Evolutionary conservation across 495 filamentous ascomycete genomes (phyloP).

Genomic region (Evansstolkia leycettana): DNA sequence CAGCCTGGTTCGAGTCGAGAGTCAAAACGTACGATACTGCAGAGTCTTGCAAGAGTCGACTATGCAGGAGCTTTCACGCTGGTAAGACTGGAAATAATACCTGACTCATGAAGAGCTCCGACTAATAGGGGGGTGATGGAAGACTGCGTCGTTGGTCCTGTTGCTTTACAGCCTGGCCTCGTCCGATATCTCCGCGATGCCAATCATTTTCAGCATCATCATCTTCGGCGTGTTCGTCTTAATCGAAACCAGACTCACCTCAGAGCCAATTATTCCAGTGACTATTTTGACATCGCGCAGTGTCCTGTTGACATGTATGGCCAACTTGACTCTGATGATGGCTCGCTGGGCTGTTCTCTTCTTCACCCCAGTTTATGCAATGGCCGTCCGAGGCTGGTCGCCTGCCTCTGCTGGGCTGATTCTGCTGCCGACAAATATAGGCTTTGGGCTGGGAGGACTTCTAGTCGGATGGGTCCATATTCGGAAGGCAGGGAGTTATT

Average conservation of each 20-base stretch:
- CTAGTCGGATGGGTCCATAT: constrained; percentile 61
- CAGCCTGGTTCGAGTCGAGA: constrained; percentile 9
- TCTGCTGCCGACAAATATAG: constrained; percentile 62
- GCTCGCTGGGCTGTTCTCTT: constrained; percentile 67
- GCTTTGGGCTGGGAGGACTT: constrained; percentile 59
- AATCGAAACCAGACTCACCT: constrained; percentile 42
- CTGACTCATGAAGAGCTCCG: too few species aligned
- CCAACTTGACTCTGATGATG: constrained; percentile 61
- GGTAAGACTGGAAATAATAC: too few species aligned
- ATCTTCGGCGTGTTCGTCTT: constrained; percentile 45
- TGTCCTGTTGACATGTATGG: constrained; percentile 53
- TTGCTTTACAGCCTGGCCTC: constrained; percentile 57
- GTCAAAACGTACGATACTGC: constrained; percentile 12
- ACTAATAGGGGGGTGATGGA: too few species aligned
- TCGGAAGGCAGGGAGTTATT: constrained; percentile 52
- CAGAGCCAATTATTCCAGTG: constrained; percentile 60
- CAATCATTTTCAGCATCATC: constrained; percentile 42
- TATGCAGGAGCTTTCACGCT: constrained; percentile 54
- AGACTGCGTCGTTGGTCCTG: constrained; percentile 43
- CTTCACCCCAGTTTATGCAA: constrained; percentile 61
- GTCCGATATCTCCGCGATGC: constrained; percentile 38
- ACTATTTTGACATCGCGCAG: constrained; percentile 47
- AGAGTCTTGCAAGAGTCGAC: constrained; percentile 50
- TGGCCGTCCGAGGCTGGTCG: constrained; percentile 53
- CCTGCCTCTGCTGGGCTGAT: constrained; percentile 58